Evolutionary conservation across 179 eudicot genomes (phyloP).

Genomic region (Spinacia oleracea): DNA sequence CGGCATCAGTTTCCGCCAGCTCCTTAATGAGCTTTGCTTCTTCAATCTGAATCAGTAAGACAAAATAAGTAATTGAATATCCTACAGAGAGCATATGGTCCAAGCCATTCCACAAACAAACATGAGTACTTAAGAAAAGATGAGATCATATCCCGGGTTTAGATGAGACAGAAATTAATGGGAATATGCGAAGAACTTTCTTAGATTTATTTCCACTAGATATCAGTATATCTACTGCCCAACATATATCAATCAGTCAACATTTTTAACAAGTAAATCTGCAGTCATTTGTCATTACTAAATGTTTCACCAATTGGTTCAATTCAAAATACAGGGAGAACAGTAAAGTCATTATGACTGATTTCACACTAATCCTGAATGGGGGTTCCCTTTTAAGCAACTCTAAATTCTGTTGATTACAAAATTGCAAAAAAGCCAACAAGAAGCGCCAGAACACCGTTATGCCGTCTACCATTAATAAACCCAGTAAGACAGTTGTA

Average conservation of each 20-base stretch:
- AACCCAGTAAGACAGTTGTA: background rate
- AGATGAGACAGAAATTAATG: background rate
- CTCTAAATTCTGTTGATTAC: background rate
- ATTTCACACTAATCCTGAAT: background rate
- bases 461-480: background rate
- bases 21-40: conserved; percentile 84
- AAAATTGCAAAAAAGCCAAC: background rate
- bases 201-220: background rate
- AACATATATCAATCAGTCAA: background rate
- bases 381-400: background rate
- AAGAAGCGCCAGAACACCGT: background rate
- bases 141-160: background rate
- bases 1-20: conserved; percentile 65
- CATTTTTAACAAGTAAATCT: background rate
- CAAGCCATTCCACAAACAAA: background rate
- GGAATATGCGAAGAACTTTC: background rate
- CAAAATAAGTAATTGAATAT: conserved; percentile 12
- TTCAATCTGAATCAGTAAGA: conserved; percentile 58
- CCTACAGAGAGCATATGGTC: background rate
- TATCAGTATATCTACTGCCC: background rate
- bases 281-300: background rate
- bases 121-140: background rate
- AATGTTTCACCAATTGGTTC: background rate
- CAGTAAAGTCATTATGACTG: background rate
- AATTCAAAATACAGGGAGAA: background rate